A percentile compares a stretch with the other conserved stretches of the same genome.
Evolutionary conservation across 2,329 filamentous ascomycete genomes (phyloP).

Genomic region (Dactylellina leptospora): DNA sequence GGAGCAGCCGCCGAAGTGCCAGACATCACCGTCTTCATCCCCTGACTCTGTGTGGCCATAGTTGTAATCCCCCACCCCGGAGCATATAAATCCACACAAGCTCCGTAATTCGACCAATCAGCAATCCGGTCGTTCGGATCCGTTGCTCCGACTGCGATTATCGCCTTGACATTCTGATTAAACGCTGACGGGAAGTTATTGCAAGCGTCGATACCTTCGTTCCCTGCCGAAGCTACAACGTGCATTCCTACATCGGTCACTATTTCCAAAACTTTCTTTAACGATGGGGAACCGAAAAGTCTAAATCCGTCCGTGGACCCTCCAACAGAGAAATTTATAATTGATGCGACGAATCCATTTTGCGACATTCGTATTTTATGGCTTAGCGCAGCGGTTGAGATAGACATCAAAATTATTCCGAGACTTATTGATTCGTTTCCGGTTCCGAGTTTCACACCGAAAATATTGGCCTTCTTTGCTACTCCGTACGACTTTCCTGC

Average conservation of each 20-base stretch:
- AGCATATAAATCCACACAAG: conserved; percentile 68
- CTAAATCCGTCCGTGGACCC: conserved; percentile 57
- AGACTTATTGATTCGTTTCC: conserved; percentile 64
- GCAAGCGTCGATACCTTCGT: conserved; percentile 57
- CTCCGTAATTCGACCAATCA: conserved; percentile 62
- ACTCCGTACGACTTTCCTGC: conserved; percentile 61
- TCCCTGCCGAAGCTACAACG: conserved; percentile 62
- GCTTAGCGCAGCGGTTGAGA: conserved; percentile 62
- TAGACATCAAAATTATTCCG: conserved; percentile 60
- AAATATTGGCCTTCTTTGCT: conserved; percentile 62
- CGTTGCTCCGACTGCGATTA: conserved; percentile 61
- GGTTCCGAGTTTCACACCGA: conserved; percentile 59
- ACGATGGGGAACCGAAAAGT: conserved; percentile 61
- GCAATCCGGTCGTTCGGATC: conserved; percentile 59
- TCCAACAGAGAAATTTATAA: conserved; percentile 69
- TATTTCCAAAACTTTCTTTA: conserved; percentile 65
- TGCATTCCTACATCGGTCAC: conserved; percentile 62
- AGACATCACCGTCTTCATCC: no score
- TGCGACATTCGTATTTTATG: conserved; percentile 62
- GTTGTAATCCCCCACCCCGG: no score
- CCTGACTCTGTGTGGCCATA: no score
- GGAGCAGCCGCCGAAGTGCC: no score
- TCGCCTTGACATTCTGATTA: conserved; percentile 59
- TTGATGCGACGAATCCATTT: conserved; percentile 58
- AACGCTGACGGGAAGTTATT: conserved; percentile 59